Evolutionary conservation across 768 basidiomycete genomes (phyloP).

Genomic region (Leccinum olivaceopallidum): DNA sequence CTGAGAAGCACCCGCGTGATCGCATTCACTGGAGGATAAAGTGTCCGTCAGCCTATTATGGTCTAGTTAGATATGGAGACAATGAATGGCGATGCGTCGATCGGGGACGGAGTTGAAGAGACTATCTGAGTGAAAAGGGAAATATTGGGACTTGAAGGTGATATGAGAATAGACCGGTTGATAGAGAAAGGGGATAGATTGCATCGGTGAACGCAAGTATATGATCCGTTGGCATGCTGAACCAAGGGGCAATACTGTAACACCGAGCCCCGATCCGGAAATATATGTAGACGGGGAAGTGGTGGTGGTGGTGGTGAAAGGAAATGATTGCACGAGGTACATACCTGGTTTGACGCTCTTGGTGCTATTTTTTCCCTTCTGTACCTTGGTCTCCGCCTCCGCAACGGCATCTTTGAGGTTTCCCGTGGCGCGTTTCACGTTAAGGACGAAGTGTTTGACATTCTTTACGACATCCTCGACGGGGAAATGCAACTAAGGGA

Average conservation of each 20-base stretch:
- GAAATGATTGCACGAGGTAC: conserved; percentile 10
- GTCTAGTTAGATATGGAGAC: conserved; percentile 1
- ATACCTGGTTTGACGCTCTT: conserved; percentile 48
- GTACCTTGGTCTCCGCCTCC: conserved; percentile 42
- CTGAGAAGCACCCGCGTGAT: conserved; percentile 85
- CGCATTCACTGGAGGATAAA: conserved; percentile 52
- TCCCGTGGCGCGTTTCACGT: conserved; percentile 75
- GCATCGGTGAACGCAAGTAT: background rate
- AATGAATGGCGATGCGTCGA: conserved; percentile 13
- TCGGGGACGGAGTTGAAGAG: conserved; percentile 14
- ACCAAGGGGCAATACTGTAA: background rate
- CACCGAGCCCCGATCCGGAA: conserved; percentile 1
- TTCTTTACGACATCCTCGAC: conserved; percentile 78
- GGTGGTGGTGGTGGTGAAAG: background rate
- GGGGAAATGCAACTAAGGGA: conserved; percentile 68
- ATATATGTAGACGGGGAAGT: background rate
- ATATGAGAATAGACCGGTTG: background rate
- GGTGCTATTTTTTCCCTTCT: conserved; percentile 35
- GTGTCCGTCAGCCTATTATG: conserved; percentile 14
- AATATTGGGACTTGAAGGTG: conserved; percentile 4
- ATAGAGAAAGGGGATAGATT: background rate
- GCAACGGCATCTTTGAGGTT: conserved; percentile 52
- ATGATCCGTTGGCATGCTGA: conserved; percentile 3
- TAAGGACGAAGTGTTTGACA: conserved; percentile 69
- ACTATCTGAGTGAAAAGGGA: background rate